Evolutionary conservation across 805 yeast genomes (phyloP), one percentile per base, ranked within the genome.

Genomic region (Kazachstania africana): DNA sequence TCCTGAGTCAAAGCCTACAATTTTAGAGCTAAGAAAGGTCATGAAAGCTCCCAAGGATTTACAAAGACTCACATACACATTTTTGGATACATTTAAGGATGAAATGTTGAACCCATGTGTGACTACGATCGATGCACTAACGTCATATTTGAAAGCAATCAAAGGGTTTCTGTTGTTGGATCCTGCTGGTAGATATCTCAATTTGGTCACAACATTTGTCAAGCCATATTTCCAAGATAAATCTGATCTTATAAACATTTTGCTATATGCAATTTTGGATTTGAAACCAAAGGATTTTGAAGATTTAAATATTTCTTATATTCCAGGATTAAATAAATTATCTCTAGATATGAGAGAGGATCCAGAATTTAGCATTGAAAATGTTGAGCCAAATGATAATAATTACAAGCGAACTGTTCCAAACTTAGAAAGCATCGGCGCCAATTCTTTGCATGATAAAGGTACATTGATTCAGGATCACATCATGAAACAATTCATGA

Each of bases 181-280:
- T 45, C 93, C 94, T 5, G 65, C 81, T 24, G 95, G 95, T 0
- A 88, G 83, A 1, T 57, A 87, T 19, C 59, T 87, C 6, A 94
- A 81, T 47, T 72, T 73, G 29, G 87, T 82, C 0, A 73, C 82
- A 1, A 56, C 84, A 21, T 91, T 91, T 2, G 79, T 87, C 3
- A 59, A 93, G 31, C 56, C 68, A 16, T 79, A 79, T 54, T 60
- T 91, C 29, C 73, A 72, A 45, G 75, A 77, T 9, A 28, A 34
- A 35, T 67, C 69, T 1, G 96, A 91, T 50, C 70, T 91, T 0
- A 71, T 83, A 13, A 60, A 65, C 13, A 71, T 70, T 28, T 59
- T 88, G 12, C 85, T 88, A 1, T 61, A 70, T 41, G 94, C 94
- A 0, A 54, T 87, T 31, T 59, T 91, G 20, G 69, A 70, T 32